A percentile compares a stretch with the other conserved stretches of the same genome.
These are phyloP conservation scores for Moniliophthora roreri DNA, from an alignment of 1,284 basidiomycete genomes.

Conservation along the genomic window DNA sequence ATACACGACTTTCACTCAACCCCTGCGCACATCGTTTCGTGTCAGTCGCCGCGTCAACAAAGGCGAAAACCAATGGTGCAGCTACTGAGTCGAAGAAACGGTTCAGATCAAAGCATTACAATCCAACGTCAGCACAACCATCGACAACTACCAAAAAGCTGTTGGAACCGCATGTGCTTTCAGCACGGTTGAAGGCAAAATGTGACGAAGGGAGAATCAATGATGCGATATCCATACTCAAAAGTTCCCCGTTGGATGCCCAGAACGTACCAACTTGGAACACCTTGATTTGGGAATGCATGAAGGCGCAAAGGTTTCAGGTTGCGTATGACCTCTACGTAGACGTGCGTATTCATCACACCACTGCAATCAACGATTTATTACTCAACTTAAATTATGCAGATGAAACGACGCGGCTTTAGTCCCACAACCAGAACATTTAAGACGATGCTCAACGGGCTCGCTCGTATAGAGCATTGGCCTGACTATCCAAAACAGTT, in stretches of 20 bases:
- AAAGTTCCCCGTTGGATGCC: constrained; percentile 62
- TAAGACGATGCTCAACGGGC: constrained; percentile 61
- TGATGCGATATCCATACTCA: constrained; percentile 59
- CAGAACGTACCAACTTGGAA: constrained; percentile 77
- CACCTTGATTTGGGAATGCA: constrained; percentile 60
- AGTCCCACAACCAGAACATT: constrained; percentile 65
- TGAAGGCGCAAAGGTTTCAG: constrained; percentile 55
- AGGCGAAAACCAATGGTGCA: constrained; percentile 6
- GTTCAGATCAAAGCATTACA: constrained; percentile 13
- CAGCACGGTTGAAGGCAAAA: constrained; percentile 53
- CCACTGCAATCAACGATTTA: background rate
- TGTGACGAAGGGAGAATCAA: constrained; percentile 53
- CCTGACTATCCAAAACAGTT: constrained; percentile 54
- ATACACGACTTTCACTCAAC: too few relatives aligned
- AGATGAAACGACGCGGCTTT: constrained; percentile 83
- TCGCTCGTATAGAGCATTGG: constrained; percentile 61
- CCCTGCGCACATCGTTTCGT: background rate
- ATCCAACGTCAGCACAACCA: constrained; percentile 8
- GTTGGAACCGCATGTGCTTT: constrained; percentile 61
- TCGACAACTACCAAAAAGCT: constrained; percentile 19
- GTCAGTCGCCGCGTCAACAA: background rate
- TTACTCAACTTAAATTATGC: constrained; percentile 8
- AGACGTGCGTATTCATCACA: constrained; percentile 52
- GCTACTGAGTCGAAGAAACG: constrained; percentile 14
- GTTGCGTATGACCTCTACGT: constrained; percentile 59